These are phyloP conservation scores for Yamadazyma endophytica DNA, from an alignment of 805 yeast genomes.

Conservation along the genomic window DNA sequence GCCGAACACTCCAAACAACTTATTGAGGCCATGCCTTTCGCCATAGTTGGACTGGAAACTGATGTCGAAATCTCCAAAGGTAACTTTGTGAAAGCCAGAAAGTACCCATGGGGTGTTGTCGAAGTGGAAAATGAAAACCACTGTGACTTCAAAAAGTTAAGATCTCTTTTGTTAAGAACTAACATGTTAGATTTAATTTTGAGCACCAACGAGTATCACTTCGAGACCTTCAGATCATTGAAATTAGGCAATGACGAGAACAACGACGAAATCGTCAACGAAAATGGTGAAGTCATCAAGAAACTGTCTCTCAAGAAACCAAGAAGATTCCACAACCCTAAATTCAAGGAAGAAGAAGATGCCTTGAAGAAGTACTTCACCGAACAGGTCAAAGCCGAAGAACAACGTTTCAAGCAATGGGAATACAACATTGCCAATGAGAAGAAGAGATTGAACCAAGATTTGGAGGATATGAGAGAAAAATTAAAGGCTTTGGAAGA, in stretches of 20 bases:
- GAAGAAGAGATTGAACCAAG: constrained; percentile 89
- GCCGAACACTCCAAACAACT: constrained; percentile 77
- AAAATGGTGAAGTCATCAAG: constrained; percentile 27
- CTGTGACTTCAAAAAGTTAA: constrained; percentile 79
- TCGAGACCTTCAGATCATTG: constrained; percentile 70
- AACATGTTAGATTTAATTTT: constrained; percentile 78
- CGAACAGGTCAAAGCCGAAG: constrained; percentile 93
- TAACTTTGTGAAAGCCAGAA: constrained; percentile 66
- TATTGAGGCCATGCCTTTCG: constrained; percentile 84
- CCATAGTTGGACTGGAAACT: constrained; percentile 74
- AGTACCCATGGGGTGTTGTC: constrained; percentile 87
- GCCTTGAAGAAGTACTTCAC: constrained; percentile 91
- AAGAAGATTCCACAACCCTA: constrained; percentile 71
- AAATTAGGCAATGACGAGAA: constrained; percentile 49
- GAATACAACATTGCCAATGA: constrained; percentile 94
- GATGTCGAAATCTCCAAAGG: constrained; percentile 64
- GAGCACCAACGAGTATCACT: constrained; percentile 78
- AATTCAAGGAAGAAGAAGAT: constrained; percentile 94
- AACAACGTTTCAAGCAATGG: constrained; percentile 97
- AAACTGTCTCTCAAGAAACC: constrained; percentile 39
- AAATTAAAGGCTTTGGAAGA: constrained; percentile 73
- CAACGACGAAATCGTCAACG: constrained; percentile 26
- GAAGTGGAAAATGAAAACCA: constrained; percentile 84
- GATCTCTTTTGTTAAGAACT: constrained; percentile 74
- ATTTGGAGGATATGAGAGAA: constrained; percentile 82